Conservation (phyloP, 1,284 basidiomycete genomes). For the Amylostereum chailletii region DNA sequence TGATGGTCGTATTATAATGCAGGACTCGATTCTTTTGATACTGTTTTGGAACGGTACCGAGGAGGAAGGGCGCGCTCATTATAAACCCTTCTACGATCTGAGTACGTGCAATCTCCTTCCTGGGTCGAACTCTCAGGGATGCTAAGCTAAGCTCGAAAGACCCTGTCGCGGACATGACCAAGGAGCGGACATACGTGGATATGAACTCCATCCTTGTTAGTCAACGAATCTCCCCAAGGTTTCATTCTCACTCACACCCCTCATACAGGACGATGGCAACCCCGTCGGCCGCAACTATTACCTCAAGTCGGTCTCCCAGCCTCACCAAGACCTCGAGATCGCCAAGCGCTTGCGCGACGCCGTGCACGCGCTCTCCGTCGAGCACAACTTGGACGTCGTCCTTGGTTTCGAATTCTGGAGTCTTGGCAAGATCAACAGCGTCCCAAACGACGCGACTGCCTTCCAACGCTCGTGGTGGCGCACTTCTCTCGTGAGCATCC, state of each 20-base stretch:
- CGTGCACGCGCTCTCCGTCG: conserved; percentile 1
- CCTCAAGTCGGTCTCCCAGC: conserved; percentile 13
- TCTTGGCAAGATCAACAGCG: conserved; percentile 25
- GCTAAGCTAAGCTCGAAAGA: conserved; percentile 13
- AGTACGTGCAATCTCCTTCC: conserved; percentile 18
- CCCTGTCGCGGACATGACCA: conserved; percentile 29
- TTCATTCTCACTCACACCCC: background rate
- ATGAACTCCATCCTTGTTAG: conserved; percentile 24
- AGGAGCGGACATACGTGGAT: conserved; percentile 35
- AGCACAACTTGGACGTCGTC: conserved; percentile 5
- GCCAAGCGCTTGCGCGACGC: conserved; percentile 1
- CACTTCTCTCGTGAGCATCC: conserved; percentile 5
- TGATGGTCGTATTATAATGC: background rate
- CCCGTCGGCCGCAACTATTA: conserved; percentile 14
- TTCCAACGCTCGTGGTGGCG: conserved; percentile 1
- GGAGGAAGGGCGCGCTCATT: conserved; percentile 31
- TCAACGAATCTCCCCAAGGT: conserved; percentile 6
- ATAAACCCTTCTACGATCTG: conserved; percentile 32
- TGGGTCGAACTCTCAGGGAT: background rate
- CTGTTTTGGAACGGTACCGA: conserved; percentile 41
- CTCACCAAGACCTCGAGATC: conserved; percentile 3
- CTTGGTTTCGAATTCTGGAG: conserved; percentile 33
- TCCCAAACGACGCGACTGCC: conserved; percentile 28
- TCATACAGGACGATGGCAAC: conserved; percentile 13
- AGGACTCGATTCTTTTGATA: conserved; percentile 11